Evolutionary conservation across 2,329 filamentous ascomycete species (phyloP).

Genomic region (Nectriaceae sp.): DNA sequence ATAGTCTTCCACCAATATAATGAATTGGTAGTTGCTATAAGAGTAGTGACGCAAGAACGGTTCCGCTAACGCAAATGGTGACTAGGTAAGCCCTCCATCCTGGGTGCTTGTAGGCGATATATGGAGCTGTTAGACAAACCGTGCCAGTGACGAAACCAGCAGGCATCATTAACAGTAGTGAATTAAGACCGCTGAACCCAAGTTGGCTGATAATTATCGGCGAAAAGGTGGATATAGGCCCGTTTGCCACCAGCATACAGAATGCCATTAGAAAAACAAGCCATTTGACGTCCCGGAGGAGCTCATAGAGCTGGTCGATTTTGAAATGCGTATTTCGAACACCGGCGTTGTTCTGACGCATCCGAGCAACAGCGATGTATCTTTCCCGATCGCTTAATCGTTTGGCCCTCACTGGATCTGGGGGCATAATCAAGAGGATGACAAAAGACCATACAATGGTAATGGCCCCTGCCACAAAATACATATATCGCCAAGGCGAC

Average conservation of each 20-base stretch:
- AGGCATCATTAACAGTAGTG: slow-evolving; percentile 37
- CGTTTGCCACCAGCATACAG: slow-evolving; percentile 43
- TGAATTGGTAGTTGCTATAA: slow-evolving; percentile 19
- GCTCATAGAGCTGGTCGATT: slow-evolving; percentile 41
- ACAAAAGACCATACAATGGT: slow-evolving; percentile 43
- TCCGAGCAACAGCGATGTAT: slow-evolving; percentile 29
- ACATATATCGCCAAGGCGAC: slow-evolving; percentile 32
- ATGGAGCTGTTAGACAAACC: slow-evolving; percentile 41
- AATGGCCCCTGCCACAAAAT: slow-evolving; percentile 33
- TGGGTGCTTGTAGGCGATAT: slow-evolving; percentile 39
- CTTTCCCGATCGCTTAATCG: slow-evolving; percentile 28
- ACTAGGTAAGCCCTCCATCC: slow-evolving; percentile 40
- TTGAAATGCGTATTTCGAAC: slow-evolving; percentile 49
- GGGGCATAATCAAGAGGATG: slow-evolving; percentile 41
- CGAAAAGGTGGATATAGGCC: slow-evolving; percentile 45
- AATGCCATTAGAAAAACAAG: slow-evolving; percentile 40
- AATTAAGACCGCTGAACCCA: slow-evolving; percentile 45
- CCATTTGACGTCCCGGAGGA: slow-evolving; percentile 38
- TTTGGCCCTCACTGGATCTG: slow-evolving; percentile 41
- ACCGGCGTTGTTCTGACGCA: slow-evolving; percentile 38
- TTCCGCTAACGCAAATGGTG: slow-evolving; percentile 41
- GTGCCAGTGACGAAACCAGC: slow-evolving; percentile 40
- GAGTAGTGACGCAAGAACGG: slow-evolving; percentile 33
- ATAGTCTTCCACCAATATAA: slow-evolving; percentile 43
- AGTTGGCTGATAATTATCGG: slow-evolving; percentile 48